Conservation (phyloP, 768 basidiomycete species). For the Tulasnella calospora region DNA sequence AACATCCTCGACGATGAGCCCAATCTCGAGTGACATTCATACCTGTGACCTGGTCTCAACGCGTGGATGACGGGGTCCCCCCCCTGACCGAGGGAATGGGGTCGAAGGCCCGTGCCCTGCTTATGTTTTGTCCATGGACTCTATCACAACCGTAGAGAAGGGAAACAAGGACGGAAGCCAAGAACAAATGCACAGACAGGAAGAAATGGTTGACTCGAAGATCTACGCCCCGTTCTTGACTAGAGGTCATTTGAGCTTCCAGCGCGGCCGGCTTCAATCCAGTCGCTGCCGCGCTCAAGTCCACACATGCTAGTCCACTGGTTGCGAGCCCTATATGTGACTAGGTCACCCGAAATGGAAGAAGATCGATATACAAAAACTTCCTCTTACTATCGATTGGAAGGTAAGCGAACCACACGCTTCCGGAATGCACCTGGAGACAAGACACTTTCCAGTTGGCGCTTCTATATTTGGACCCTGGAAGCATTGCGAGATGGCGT, state of each 20-base stretch:
- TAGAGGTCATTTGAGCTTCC: not conserved
- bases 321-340: not conserved
- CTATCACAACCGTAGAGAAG: not conserved
- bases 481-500: not conserved
- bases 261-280: not conserved
- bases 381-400: not conserved
- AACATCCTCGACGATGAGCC: not conserved
- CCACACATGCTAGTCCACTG: not conserved
- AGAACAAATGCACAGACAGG: no score
- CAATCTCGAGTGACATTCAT: no score
- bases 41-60: no score
- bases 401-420: not conserved
- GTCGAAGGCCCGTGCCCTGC: no score
- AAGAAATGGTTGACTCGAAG: no score
- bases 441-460: not conserved
- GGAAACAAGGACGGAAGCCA: not conserved
- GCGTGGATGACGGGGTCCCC: no score
- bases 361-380: not conserved
- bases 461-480: not conserved
- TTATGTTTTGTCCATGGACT: no score
- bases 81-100: no score
- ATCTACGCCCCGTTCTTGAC: not conserved
- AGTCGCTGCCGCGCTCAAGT: not conserved
- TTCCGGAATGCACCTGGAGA: not conserved
- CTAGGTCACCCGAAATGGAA: not conserved